Evolutionary conservation across 2,329 filamentous ascomycete genomes (phyloP).

Genomic region (Fusarium sp.): DNA sequence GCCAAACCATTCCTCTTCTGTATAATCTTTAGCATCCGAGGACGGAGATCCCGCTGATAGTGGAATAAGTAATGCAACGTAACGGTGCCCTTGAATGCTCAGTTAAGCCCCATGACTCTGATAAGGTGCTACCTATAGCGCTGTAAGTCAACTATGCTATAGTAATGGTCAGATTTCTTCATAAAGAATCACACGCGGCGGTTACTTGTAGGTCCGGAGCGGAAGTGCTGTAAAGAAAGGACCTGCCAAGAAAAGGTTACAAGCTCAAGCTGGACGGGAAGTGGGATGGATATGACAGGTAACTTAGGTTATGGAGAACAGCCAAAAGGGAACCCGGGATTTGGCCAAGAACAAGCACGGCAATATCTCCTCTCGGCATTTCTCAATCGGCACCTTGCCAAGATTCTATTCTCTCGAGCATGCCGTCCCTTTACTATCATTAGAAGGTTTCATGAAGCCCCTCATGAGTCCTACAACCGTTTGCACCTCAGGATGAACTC

Average conservation of each 20-base stretch:
- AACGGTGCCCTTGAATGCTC: not conserved
- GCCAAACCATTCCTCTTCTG: not conserved
- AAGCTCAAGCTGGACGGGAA: not conserved
- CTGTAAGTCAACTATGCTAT: not conserved
- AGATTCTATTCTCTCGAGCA: not conserved
- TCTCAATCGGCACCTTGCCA: not conserved
- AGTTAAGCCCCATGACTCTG: not conserved
- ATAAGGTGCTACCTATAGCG: not conserved
- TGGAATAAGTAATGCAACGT: not conserved
- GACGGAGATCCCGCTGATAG: not conserved
- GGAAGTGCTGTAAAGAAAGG: fast-evolving
- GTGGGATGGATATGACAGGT: not conserved
- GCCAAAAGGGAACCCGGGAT: not conserved
- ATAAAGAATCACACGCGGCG: not conserved
- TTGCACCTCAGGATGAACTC: not conserved
- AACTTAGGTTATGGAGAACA: not conserved
- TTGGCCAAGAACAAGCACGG: not conserved
- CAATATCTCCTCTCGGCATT: not conserved
- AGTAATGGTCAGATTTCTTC: not conserved
- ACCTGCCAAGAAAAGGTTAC: not conserved
- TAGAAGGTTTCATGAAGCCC: not conserved
- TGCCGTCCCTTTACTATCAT: not conserved
- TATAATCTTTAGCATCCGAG: not conserved
- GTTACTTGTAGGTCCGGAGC: not conserved
- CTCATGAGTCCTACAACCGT: not conserved